phyloP scores from a whole-genome alignment of 1,284 basidiomycete species.

The Rhizoctonia solani region DNA sequence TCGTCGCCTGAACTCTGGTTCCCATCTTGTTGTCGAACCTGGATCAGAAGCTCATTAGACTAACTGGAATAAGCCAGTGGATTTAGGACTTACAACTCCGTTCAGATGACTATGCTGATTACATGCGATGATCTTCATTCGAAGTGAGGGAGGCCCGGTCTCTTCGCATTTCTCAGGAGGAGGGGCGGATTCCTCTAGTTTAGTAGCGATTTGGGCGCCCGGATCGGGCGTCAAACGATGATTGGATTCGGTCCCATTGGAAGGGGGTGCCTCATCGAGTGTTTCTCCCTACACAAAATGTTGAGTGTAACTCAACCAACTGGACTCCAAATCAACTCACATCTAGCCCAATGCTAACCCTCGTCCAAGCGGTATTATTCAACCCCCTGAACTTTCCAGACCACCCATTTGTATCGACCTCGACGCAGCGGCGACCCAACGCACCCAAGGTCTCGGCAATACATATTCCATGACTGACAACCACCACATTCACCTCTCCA shows the following conservation, averaged over 20 bases:
- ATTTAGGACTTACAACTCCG: conserved; percentile 54
- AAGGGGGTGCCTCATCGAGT: conserved; percentile 3
- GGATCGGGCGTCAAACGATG: conserved; percentile 1
- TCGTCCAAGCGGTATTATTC: conserved; percentile 72
- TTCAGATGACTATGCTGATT: conserved; percentile 62
- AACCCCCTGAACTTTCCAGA: conserved; percentile 55
- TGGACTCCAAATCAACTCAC: conserved; percentile 44
- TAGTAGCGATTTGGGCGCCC: conserved; percentile 5
- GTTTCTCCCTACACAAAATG: conserved; percentile 24
- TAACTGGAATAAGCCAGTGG: background rate
- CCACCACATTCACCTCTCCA: conserved; percentile 58
- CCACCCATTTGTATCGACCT: conserved; percentile 8
- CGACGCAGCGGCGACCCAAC: conserved; percentile 23
- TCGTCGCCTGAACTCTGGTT: conserved; percentile 75
- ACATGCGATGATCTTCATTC: conserved; percentile 55
- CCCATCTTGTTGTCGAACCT: conserved; percentile 78
- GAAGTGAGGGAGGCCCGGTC: conserved; percentile 40
- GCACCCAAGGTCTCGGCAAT: conserved; percentile 57
- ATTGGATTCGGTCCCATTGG: background rate
- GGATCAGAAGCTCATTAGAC: conserved; percentile 5
- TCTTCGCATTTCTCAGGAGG: conserved; percentile 9
- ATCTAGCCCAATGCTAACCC: conserved; percentile 56
- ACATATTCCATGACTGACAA: conserved; percentile 82
- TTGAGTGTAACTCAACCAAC: background rate
- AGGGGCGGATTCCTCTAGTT: conserved; percentile 17